Evolutionary conservation across 176 grass and related monocot species (phyloP).

Genomic region (Eleusine coracana): DNA sequence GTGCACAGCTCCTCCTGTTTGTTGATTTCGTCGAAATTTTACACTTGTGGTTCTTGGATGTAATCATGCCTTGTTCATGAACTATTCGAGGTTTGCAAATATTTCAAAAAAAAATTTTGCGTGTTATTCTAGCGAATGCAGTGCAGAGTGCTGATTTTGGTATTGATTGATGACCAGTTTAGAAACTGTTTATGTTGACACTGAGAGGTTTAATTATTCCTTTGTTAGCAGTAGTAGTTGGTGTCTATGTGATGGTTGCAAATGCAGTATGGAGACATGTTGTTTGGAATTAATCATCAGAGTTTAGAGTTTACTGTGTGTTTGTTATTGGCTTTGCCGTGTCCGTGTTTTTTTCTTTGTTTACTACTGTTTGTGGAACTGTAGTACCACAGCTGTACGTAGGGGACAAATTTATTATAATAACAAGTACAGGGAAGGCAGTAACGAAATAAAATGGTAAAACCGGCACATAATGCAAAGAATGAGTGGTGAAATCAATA

Average conservation of each 20-base stretch:
- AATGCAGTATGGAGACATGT: conserved; percentile 2
- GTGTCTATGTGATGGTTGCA: not conserved
- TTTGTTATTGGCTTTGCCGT: not conserved
- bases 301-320: not conserved
- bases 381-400: no score
- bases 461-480: not conserved
- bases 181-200: not conserved
- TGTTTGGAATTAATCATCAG: not conserved
- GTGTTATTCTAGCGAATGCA: not conserved
- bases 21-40: conserved; percentile 16
- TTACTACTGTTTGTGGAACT: not conserved
- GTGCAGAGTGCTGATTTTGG: not conserved
- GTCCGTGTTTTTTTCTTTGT: not conserved
- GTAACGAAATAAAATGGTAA: not conserved
- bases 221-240: not conserved
- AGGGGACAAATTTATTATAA: not conserved
- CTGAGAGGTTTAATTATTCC: not conserved
- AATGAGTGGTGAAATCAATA: not conserved
- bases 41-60: not conserved
- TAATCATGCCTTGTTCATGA: not conserved
- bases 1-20: not conserved
- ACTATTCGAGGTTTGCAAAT: not conserved
- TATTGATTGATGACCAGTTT: not conserved
- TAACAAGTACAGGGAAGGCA: not conserved
- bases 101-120: not conserved